Evolutionary conservation across 2,329 filamentous ascomycete species (phyloP).

Genomic region (Mycosphaerella sp.): DNA sequence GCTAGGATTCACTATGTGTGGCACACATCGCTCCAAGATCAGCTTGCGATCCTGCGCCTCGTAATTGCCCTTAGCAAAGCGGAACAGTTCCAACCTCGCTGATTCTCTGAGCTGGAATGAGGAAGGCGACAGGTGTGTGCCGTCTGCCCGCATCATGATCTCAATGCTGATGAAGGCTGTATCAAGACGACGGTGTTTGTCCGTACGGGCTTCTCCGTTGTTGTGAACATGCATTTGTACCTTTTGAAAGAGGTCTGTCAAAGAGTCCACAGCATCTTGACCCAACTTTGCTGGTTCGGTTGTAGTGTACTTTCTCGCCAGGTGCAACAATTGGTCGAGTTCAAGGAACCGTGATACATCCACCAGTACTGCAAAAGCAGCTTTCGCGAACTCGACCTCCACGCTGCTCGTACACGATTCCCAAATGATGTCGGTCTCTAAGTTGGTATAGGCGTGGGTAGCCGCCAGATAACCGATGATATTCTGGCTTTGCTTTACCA

Average conservation of each 20-base stretch:
- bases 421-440: conserved; percentile 78
- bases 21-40: conserved; percentile 23
- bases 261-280: conserved; percentile 21
- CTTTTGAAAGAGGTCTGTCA: conserved; percentile 18
- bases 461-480: conserved; percentile 83
- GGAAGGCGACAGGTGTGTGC: conserved; percentile 3
- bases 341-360: conserved; percentile 43
- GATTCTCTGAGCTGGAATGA: conserved; percentile 16
- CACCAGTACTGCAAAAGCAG: conserved; percentile 62
- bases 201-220: conserved; percentile 1
- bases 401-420: conserved; percentile 72
- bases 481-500: conserved; percentile 73
- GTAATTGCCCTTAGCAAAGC: conserved; percentile 15
- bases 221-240: conserved; percentile 5
- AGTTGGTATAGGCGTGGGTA: conserved; percentile 62
- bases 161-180: conserved; percentile 27
- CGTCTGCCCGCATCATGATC: conserved; percentile 21
- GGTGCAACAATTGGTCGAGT: conserved; percentile 49
- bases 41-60: conserved; percentile 17
- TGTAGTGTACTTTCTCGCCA: conserved; percentile 63
- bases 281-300: conserved; percentile 25
- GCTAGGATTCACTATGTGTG: conserved; percentile 16
- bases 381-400: conserved; percentile 76
- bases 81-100: conserved; percentile 18
- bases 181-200: conserved; percentile 12